Base-by-base conservation (phyloP, 164 flowering plant genomes). In the Kingdonia uniflora region DNA sequence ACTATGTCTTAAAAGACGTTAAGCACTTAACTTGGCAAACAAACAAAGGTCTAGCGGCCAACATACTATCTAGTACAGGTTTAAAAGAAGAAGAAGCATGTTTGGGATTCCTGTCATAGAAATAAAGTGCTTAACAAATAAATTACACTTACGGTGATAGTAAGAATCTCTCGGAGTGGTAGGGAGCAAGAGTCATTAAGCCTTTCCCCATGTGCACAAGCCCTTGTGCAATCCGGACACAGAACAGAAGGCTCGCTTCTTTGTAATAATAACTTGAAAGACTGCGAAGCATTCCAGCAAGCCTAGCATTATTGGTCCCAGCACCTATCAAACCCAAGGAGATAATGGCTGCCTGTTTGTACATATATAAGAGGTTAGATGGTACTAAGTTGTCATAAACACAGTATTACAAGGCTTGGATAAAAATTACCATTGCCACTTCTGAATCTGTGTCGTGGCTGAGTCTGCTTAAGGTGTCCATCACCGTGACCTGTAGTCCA, bases 211-310 rank as follows among this genome's bases (percentile, higher is more conserved):
- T 44, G 67, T 94, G 97, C 11, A 87, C 90, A 46, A 94, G 81
- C 65, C 97, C 96, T 77, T 94, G 99, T 64, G 99, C 97, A 71
- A 94, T 83, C 29, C 99, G 89, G 16, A 87, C 99, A 69, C 92
- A 77, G 67, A 89, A 94, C 5, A 94, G 84, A 49, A 87, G 92
- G 73, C 76, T 81, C 48, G 97, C 87, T 61, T 87, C 96, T 74
- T 87, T 89, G 79, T 80, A 89, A 69, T 94, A 87, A 66, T 94
- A 94, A 64, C 92, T 87, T 5, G 99, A 94, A 52, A 94, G 89
- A 49, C 87, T 87, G 19, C 99, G 92, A 59, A 94, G 97, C 96
- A 94, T 87, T 68, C 94, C 96, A 62, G 99, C 99, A 40, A 94
- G 80, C 50, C 97, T 74, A 33, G 95, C 99, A 80, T 94, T 94